Evolutionary conservation across 805 yeast genomes (phyloP), one percentile per base, ranked within the genome.

Genomic region (Candida germanica): DNA sequence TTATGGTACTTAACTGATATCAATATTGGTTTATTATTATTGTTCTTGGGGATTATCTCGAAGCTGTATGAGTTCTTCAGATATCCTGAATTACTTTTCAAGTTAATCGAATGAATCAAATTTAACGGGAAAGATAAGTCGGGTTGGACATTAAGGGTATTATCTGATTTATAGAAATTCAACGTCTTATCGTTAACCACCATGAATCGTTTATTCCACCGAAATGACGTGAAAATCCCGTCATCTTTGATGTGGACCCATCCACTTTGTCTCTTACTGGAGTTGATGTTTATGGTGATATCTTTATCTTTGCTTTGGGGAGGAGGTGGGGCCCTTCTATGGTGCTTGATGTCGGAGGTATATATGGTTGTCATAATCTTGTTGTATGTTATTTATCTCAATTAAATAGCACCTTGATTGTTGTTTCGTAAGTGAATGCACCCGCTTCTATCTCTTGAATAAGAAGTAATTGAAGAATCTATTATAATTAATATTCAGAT

Each of bases 191-290:
- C 96, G 48, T 78, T 77, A 32, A 91, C 66, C 5, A 86, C 83
- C 64, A 91, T 66, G 58, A 70, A 91, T 50, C 93, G 76, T 54
- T 88, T 88, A 40, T 89, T 88, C 98, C 98, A 91, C 48, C 95
- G 69, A 56, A 89, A 88, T 5, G 88, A 77, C 45, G 87, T 76
- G 44, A 91, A 66, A 19, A 68, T 53, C 10, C 97, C 96, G 50
- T 91, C 97, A 50, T 91, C 98, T 58, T 87, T 89, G 40, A 87
- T 80, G 36, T 85, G 84, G 15, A 87, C 89, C 95, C 96, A 89
- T 0, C 97, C 96, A 39, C 77, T 71, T 39, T 58, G 64, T 11
- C 63, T 51, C 33, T 68, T 58, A 39, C 61, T 60, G 44, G 55
- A 43, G 31, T 40, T 45, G 26, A 51, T n/a, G 33, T 40, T 45